Base-by-base conservation (phyloP, 306 rosid genomes). In the Quercus agrifolia region DNA sequence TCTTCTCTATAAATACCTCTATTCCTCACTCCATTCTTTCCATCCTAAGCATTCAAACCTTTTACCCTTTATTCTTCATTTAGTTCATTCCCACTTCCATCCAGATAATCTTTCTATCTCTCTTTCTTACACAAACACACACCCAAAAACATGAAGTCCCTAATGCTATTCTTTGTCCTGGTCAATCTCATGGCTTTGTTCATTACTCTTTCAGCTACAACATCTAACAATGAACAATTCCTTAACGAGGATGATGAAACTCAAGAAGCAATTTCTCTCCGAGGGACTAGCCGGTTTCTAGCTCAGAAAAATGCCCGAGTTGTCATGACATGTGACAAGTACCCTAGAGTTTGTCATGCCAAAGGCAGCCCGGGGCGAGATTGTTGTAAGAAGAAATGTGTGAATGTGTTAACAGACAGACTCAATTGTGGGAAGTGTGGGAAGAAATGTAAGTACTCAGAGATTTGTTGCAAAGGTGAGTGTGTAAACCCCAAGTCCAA, bases 371-470 rank as follows among this genome's bases (percentile, higher is more conserved):
- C 77, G 0, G 91, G 92, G 3, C 82, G 78, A 5, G 85, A 82
- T 25, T 91, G 92, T 82, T 91, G 96, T 87, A 75, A 76, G 38
- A 86, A 83, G 77, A 83, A 76, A 69, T 91, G 96, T 63, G 93
- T 91, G 2, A 79, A 86, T 8, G 18, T 88, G 54, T 15, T 70
- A 13, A 72, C 31, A 0, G 93, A 91, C 54, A 59, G 46, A 28
- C 27, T 78, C 28, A 91, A 91, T 75, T 91, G 97, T 44, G 93
- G 97, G 21, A 84, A 23, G 78, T 91, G 97, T 74, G 93, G 97
- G 44, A 89, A 85, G 85, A 91, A 85, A 76, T 91, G 97, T 57
- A 77, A 75, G 69, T 86, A 75, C 63, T 68, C 74, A 5, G 85
- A 91, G 86, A 77, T 86, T 10, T 91, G 97, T 57, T 91, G 97